Evolutionary conservation across 768 basidiomycete species (phyloP).

Genomic region (Xerocomellus intermedius): DNA sequence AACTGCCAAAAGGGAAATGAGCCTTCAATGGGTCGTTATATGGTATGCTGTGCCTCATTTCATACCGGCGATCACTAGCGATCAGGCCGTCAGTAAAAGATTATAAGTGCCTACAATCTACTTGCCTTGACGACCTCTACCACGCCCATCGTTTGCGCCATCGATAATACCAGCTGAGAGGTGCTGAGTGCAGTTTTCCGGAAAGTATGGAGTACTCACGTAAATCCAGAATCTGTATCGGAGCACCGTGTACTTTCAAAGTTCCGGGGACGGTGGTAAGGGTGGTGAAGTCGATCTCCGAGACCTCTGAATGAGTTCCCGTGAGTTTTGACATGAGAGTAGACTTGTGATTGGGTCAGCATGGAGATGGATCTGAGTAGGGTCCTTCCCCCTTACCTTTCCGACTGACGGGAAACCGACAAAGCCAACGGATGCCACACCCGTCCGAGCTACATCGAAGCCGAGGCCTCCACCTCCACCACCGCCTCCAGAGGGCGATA

Average conservation of each 20-base stretch:
- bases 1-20: conserved; percentile 46
- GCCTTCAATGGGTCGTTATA: not conserved
- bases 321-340: conserved; percentile 95
- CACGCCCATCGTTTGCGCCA: conserved; percentile 94
- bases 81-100: conserved; percentile 13
- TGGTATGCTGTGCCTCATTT: conserved; percentile 6
- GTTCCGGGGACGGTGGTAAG: conserved; percentile 95
- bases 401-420: conserved; percentile 93
- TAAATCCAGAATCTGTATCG: conserved; percentile 91
- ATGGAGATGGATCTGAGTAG: conserved; percentile 1
- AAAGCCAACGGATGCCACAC: conserved; percentile 95
- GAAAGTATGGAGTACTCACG: conserved; percentile 49
- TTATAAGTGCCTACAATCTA: conserved; percentile 20
- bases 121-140: conserved; percentile 90
- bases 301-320: conserved; percentile 94
- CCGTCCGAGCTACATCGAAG: conserved; percentile 98
- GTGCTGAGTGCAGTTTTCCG: conserved; percentile 12
- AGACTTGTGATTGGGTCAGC: conserved; percentile 49
- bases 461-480: conserved; percentile 89
- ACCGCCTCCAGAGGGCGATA: conserved; percentile 70
- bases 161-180: conserved; percentile 90
- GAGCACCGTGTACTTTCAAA: conserved; percentile 91
- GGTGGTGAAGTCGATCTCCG: conserved; percentile 96
- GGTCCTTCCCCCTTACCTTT: conserved; percentile 51
- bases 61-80: conserved; percentile 74